Evolutionary conservation across 805 yeast species (phyloP), one percentile per base, ranked within the genome.

Genomic region (Wickerhamomyces silvicola): DNA sequence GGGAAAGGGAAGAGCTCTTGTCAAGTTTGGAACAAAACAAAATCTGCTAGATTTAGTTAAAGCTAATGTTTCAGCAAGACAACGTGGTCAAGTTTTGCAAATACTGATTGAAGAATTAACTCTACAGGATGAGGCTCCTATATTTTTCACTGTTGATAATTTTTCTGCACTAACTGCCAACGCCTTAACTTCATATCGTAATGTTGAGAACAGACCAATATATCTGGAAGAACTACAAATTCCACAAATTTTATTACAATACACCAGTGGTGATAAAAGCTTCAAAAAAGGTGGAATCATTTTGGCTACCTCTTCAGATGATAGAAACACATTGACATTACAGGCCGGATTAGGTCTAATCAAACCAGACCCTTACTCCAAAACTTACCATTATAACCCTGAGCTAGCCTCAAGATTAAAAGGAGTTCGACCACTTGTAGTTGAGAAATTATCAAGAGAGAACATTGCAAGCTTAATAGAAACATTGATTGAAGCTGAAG

Each of bases 61-160:
- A 35, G 47, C 47, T 52, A 61, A 43, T 51, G 63, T 54, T 27
- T 45, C 53, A 43, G 40, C 70, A 60, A 54, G 57, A 40, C 50
- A 49, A 26, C 57, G 61, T 35, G 67, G 65, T 7, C 50, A 50
- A 18, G 70, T 77, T 14, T 74, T 82, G 44, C 62, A 66, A 33
- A 67, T 69, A 31, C 58, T 82, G 14, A 46, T 82, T 4, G 52
- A 62, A 2, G 86, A 81, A 57, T 59, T 85, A 31, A 51, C 68
- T 11, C 48, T 46, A 22, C 84, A 82, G 40, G 38, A 56, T 2
- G 35, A 50, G 11, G 54, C 62, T 23, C 88, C 90, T 5, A 79
- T 81, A 8, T 62, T 72, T 31, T 63, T 85, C 26, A 68, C 94
- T 3, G 66, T 86, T 26, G 97, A 87, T 54, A 78, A 82, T 50